Conservation (phyloP, 495 filamentous ascomycete genomes). For the Aspergillus heteromorphus region DNA sequence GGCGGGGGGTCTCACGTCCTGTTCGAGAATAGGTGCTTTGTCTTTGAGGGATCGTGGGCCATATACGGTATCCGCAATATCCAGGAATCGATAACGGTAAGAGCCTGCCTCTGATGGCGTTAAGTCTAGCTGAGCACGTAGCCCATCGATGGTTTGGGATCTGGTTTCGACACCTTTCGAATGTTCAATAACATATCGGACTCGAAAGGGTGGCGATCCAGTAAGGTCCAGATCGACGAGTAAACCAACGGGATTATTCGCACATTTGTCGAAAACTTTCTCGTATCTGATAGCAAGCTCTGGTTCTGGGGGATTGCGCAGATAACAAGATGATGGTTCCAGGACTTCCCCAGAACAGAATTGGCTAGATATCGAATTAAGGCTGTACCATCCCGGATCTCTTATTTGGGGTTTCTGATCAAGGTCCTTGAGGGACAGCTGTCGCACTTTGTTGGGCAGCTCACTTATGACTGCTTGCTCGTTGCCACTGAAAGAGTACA, state of each 20-base stretch:
- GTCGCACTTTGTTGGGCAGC: conserved; percentile 45
- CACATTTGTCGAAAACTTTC: conserved; percentile 88
- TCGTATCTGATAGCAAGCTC: conserved; percentile 64
- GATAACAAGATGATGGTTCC: conserved; percentile 84
- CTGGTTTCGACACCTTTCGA: conserved; percentile 51
- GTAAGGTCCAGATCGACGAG: conserved; percentile 80
- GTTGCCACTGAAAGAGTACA: conserved; percentile 57
- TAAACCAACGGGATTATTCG: conserved; percentile 84
- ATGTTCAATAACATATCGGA: conserved; percentile 64
- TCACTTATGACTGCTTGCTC: conserved; percentile 58
- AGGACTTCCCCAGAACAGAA: conserved; percentile 82
- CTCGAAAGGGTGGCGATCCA: conserved; percentile 81
- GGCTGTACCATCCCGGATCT: conserved; percentile 76
- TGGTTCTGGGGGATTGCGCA: conserved; percentile 88
- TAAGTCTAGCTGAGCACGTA: conserved; percentile 76
- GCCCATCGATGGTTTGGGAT: conserved; percentile 50
- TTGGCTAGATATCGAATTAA: conserved; percentile 70
- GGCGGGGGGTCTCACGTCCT: conserved; percentile 88
- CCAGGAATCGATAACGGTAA: conserved; percentile 78
- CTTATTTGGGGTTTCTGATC: conserved; percentile 50
- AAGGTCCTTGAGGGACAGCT: conserved; percentile 27
- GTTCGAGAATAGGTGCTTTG: conserved; percentile 60
- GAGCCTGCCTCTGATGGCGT: conserved; percentile 76
- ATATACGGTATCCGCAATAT: conserved; percentile 79
- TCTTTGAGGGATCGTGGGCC: conserved; percentile 42